A percentile compares a stretch with the other conserved stretches of the same genome.
phyloP scores from a whole-genome alignment of 2,329 filamentous ascomycete species.

The Ophiocordyceps camponoti-floridani region DNA sequence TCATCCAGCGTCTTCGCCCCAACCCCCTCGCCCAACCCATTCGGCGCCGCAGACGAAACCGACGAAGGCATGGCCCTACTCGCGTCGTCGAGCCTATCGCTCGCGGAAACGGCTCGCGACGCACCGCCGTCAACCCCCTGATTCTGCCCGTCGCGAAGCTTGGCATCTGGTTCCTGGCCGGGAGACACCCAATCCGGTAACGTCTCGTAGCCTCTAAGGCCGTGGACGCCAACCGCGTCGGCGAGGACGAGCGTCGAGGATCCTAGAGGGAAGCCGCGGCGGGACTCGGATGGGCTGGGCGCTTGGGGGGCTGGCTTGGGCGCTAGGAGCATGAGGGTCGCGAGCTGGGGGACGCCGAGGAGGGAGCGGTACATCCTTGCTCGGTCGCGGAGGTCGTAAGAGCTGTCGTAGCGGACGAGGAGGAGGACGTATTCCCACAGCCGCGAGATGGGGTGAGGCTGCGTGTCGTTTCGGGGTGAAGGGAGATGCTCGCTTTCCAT shows the following conservation, averaged over 20 bases:
- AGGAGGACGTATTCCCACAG: conserved; percentile 76
- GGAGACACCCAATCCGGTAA: conserved; percentile 73
- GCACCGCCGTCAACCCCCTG: conserved; percentile 11
- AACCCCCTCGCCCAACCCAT: conserved; percentile 31
- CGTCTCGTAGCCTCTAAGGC: conserved; percentile 59
- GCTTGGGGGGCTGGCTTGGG: conserved; percentile 88
- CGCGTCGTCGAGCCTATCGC: conserved; percentile 44
- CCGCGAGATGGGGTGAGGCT: conserved; percentile 48
- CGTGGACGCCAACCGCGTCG: conserved; percentile 53
- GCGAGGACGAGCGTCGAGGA: conserved; percentile 75
- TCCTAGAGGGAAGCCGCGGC: conserved; percentile 62
- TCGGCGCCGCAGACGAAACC: conserved; percentile 23
- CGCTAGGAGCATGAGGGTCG: conserved; percentile 75
- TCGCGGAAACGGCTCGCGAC: conserved; percentile 32
- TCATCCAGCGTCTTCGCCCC: conserved; percentile 74
- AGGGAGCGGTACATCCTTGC: conserved; percentile 77
- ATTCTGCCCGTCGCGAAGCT: conserved; percentile 44
- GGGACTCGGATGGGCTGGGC: conserved; percentile 71
- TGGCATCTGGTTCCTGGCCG: conserved; percentile 63
- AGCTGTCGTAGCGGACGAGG: conserved; percentile 80
- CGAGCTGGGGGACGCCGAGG: conserved; percentile 68
- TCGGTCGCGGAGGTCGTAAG: conserved; percentile 86
- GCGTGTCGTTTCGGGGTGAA: conserved; percentile 8
- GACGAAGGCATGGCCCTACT: conserved; percentile 9
- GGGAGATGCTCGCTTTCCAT: conserved; percentile 11